Evolutionary conservation across 345 rosid species (phyloP), one percentile per base, ranked within the genome.

Genomic region (Mangifera indica): DNA sequence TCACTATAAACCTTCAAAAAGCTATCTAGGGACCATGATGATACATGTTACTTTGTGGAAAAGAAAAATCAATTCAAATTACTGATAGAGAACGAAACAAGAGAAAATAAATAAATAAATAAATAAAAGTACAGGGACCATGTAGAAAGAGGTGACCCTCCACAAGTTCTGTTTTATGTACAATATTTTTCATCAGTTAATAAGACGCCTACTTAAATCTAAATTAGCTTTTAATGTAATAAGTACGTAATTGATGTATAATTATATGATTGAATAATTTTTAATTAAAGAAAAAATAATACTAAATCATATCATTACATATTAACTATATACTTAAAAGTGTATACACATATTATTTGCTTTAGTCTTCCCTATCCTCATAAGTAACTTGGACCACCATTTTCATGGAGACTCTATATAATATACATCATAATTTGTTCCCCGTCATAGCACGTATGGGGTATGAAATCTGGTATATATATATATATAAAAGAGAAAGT

Each of bases 321-420:
- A n/a, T n/a, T n/a, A n/a, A n/a, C n/a, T n/a, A n/a, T n/a, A n/a
- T n/a, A n/a, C n/a, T n/a, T n/a, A n/a, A n/a, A n/a, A n/a, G n/a
- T n/a, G n/a, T n/a, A n/a, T n/a, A n/a, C n/a, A n/a, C n/a, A n/a
- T 20, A 32, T 54, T 32, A 49, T 24, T 56, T 70, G 78, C 25
- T 62, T 55, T 22, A 46, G 26, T 46, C 65, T 67, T 79, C 48
- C 49, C 12, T 64, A 72, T 79, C 78, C 65, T 66, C 72, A 75
- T 83, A 77, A 65, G 62, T n/a, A 44, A 53, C 48, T 22, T 76
- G 84, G 87, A 77, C 87, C 84, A 72, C 78, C 67, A 71, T 44
- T 42, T 48, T 69, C 32, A 21, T 24, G 7, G 55, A 7, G 32
- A 78, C 54, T 75, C 73, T 76, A 69, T 65, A 72, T 75, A 77